Base-by-base conservation (phyloP, 768 basidiomycete species). In the Boletus sensibilis region DNA sequence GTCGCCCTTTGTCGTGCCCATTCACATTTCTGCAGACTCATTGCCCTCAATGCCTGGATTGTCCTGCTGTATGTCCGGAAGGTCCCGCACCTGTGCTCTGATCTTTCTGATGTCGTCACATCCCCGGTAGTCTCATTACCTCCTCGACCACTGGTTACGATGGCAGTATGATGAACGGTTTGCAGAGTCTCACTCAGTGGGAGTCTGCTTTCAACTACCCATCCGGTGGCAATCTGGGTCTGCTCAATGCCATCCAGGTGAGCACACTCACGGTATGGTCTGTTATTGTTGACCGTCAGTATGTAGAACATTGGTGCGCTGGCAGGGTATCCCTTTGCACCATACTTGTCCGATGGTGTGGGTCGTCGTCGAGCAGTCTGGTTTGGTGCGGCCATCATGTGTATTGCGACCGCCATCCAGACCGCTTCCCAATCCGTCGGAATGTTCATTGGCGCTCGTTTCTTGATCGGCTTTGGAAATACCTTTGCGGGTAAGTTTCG, bases 361-460 rank as follows among this genome's bases (percentile, higher is more conserved):
- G 90, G 90, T 37, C 86, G 90, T 65, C 79, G 85, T 18, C 68
- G 70, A 5, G 77, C 87, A 31, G 78, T 91, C 52, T 83, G 86
- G 72, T 59, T 90, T 39, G 90, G 90, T 57, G 86, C 87, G 11
- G 39, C 67, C 27, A 80, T 88, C 61, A 90, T 91, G 87, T 78
- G 82, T 52, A 69, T 81, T 45, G 90, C 83, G 12, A 84, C 83
- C 34, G 84, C 80, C 21, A 52, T 91, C 21, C 90, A 92, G 56
- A 83, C 86, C 0, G 86, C 87, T 12, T 77, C 88, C 29, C 79
- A 83, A 52, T 86, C 83, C 12, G 79, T 89, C n/a, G 81, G 82
- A 53, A 88, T 90, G 85, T 91, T 91, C 75, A 87, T 90, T 62
- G 87, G 86, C 58, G 86, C 89, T 66, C 85, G 89, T 61, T 87